Conservation (phyloP, 257 asterid genomes). For the Ilex aquifolium region DNA sequence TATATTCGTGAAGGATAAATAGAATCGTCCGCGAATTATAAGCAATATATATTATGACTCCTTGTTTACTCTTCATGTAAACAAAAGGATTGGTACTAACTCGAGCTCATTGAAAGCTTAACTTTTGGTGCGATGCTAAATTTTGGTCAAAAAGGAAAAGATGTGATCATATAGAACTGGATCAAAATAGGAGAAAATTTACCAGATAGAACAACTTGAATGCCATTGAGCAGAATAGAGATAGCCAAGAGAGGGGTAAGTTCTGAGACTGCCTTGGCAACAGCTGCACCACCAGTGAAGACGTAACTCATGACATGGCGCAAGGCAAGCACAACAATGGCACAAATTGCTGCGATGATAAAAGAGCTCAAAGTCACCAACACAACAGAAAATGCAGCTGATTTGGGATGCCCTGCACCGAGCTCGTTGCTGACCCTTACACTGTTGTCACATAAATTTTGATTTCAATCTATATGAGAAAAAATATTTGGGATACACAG, state of each 20-base stretch:
- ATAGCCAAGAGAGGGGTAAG: not conserved
- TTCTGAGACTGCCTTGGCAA: not conserved
- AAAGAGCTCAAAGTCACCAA: slow-evolving; percentile 25
- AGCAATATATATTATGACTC: too few species aligned
- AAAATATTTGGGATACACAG: too few species aligned
- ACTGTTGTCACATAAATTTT: slow-evolving; percentile 5
- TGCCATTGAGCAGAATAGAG: slow-evolving; percentile 12
- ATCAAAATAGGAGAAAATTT: too few species aligned
- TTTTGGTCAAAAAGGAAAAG: too few species aligned
- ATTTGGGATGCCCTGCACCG: slow-evolving; percentile 34
- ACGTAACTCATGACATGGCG: not conserved
- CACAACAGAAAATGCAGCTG: slow-evolving; percentile 29
- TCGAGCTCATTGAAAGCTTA: too few species aligned
- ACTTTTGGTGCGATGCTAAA: too few species aligned
- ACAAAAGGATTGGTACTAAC: too few species aligned
- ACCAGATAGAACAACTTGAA: slow-evolving; percentile 25
- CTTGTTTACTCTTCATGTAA: too few species aligned
- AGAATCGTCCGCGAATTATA: too few species aligned
- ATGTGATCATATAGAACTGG: too few species aligned
- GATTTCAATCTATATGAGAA: too few species aligned
- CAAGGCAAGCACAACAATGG: slow-evolving; percentile 7
- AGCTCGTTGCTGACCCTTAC: slow-evolving; percentile 40
- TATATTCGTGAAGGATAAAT: too few species aligned
- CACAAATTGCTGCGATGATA: not conserved
- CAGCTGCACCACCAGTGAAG: not conserved